Evolutionary conservation across 2,329 filamentous ascomycete species (phyloP).

Genomic region (Volutella citrinella): DNA sequence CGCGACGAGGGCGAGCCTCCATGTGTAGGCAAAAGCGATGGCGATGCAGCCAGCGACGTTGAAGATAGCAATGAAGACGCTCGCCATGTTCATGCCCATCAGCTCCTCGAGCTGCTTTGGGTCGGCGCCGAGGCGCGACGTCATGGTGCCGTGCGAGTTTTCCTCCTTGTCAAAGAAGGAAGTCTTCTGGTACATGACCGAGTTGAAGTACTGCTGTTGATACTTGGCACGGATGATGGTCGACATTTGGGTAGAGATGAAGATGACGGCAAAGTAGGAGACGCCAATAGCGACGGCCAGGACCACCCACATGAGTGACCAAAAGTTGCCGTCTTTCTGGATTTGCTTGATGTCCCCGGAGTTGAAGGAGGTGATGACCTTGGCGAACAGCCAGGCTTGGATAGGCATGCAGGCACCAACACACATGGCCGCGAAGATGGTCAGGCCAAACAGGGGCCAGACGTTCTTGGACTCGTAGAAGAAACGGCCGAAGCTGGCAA

Average conservation of each 20-base stretch:
- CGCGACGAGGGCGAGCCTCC: slow-evolving; percentile 71
- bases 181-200: slow-evolving; percentile 57
- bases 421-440: slow-evolving; percentile 44
- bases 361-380: slow-evolving; percentile 51
- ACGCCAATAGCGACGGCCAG: slow-evolving; percentile 52
- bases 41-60: slow-evolving; percentile 62
- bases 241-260: slow-evolving; percentile 43
- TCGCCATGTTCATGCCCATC: slow-evolving; percentile 60
- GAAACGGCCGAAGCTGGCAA: slow-evolving; percentile 54
- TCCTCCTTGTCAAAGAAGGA: slow-evolving; percentile 60
- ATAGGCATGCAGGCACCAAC: slow-evolving; percentile 45
- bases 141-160: slow-evolving; percentile 59
- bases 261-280: slow-evolving; percentile 45
- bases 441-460: slow-evolving; percentile 49
- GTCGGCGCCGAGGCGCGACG: slow-evolving; percentile 53
- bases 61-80: slow-evolving; percentile 61
- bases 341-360: slow-evolving; percentile 29
- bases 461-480: slow-evolving; percentile 53
- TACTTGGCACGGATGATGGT: slow-evolving; percentile 51
- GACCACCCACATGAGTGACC: slow-evolving; percentile 63
- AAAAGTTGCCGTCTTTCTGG: slow-evolving; percentile 51
- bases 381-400: slow-evolving; percentile 54
- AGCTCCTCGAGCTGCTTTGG: slow-evolving; percentile 61
- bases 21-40: slow-evolving; percentile 70
- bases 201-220: slow-evolving; percentile 58